Percentiles rank a stretch among this genome's conserved stretches.
These are phyloP conservation scores for Solanum peruvianum DNA, from an alignment of 257 asterid species.

Conservation along the genomic window DNA sequence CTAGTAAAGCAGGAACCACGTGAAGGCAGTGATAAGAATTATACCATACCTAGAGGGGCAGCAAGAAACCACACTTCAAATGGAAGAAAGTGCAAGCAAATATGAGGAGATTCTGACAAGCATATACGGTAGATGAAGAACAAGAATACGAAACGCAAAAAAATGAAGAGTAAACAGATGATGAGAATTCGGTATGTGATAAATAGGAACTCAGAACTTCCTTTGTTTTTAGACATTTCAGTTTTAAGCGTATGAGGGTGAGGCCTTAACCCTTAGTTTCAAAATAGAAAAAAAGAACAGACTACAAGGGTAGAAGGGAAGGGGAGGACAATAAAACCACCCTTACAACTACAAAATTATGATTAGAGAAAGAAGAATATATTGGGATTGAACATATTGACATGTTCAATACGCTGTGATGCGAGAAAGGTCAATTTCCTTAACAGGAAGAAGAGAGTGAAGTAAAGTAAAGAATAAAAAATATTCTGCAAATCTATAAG, in stretches of 20 bases:
- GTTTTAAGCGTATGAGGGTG: not conserved
- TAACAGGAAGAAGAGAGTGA: not conserved
- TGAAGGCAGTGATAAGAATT: not conserved
- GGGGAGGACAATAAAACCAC: not conserved
- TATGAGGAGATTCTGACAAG: not conserved
- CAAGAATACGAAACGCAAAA: not conserved
- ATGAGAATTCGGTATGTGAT: not conserved
- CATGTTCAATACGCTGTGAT: not conserved
- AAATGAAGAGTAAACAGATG: not conserved
- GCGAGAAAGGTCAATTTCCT: not conserved
- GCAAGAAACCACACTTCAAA: not conserved
- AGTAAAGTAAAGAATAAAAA: not conserved
- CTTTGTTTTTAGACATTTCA: not conserved
- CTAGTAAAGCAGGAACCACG: not conserved
- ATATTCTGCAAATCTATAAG: not conserved
- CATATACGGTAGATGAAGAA: not conserved
- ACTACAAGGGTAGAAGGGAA: not conserved
- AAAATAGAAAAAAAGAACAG: not conserved
- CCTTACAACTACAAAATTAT: not conserved
- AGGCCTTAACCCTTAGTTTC: not conserved
- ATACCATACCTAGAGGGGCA: not conserved
- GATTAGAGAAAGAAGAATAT: not conserved
- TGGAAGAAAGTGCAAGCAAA: not conserved
- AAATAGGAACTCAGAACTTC: not conserved
- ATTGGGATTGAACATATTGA: not conserved